Evolutionary conservation across 1,284 basidiomycete genomes (phyloP), one percentile per base, ranked within the genome.

Genomic region (Fomitopsis palustris): DNA sequence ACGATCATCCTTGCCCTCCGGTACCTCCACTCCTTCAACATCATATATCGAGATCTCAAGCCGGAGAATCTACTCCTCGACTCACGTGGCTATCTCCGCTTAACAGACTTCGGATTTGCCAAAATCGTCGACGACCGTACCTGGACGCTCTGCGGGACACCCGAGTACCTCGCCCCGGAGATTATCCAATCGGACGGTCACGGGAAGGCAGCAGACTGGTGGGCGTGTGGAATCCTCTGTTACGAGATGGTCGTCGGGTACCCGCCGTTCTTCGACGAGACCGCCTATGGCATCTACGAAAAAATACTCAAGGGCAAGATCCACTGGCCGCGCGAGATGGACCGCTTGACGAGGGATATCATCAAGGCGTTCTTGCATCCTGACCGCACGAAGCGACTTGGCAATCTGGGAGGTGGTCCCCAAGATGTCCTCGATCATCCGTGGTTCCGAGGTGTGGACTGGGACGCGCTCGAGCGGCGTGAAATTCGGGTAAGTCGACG

Each of bases 151-250:
- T 99, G 97, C 74, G 97, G 95, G 39, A 98, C 95, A 4, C 97
- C 97, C 14, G 97, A 99, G 75, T 99, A 99, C 68, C 82, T 96
- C 43, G 94, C 94, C 0, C 94, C 94, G 19, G 94, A 96, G 74
- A 95, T 96, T 58, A 97, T 99, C 47, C 94, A 96, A 73, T 95
- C 92, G 16, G 95, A 96, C 66, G 96, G 96, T 12, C 97, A 99
- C 79, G 96, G 96, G 64, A 98, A 98, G 77, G 93, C 93, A 38
- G 96, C 97, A 3, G 96, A 99, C 72, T 99, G 96, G 96, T 99
- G 97, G 88, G 95, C 97, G 2, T 91, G 96, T 62, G 96, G 96
- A 29, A 94, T 99, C 17, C 77, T 99, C 64, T 91, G 96, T 67
- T 99, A 98, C 75, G 96, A 99, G 74, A 99, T 98, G 91, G 90